Conservation (phyloP, 2,329 filamentous ascomycete genomes). For the Beauveria sp. region DNA sequence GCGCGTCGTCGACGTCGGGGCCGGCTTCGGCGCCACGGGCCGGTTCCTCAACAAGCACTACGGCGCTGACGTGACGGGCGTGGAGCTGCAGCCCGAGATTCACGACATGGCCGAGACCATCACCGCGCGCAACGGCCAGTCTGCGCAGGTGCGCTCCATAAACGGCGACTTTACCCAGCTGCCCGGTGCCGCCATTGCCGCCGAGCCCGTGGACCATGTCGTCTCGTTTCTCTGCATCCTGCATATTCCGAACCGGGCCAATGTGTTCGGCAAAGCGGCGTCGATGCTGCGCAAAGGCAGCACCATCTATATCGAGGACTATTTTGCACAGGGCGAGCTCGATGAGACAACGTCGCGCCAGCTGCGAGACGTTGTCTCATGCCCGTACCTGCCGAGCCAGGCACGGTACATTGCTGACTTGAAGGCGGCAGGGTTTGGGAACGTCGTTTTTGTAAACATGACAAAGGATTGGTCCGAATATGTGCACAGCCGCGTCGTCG, state of each 20-base stretch:
- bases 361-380: constrained; percentile 14
- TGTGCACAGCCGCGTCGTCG: constrained; percentile 13
- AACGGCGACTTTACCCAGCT: constrained; percentile 15
- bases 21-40: constrained; percentile 17
- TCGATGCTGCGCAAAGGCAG: constrained; percentile 12
- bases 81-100: constrained; percentile 17
- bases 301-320: constrained; percentile 17
- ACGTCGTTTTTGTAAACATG: constrained; percentile 14
- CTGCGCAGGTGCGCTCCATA: constrained; percentile 12
- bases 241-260: constrained; percentile 13
- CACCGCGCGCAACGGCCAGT: constrained; percentile 10
- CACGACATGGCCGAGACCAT: constrained; percentile 16
- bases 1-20: constrained; percentile 15
- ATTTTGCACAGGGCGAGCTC: constrained; percentile 11
- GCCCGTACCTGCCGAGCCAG: constrained; percentile 13
- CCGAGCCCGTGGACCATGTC: constrained; percentile 14
- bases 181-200: background rate
- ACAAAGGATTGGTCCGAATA: constrained; percentile 14
- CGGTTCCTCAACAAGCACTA: constrained; percentile 15
- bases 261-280: constrained; percentile 13
- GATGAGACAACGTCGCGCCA: background rate
- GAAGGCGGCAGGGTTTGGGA: constrained; percentile 14
- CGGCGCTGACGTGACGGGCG: constrained; percentile 13
- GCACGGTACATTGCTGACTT: constrained; percentile 13
- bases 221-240: constrained; percentile 18